Evolutionary conservation across 2,329 filamentous ascomycete species (phyloP).

Genomic region (Onygena corvina): DNA sequence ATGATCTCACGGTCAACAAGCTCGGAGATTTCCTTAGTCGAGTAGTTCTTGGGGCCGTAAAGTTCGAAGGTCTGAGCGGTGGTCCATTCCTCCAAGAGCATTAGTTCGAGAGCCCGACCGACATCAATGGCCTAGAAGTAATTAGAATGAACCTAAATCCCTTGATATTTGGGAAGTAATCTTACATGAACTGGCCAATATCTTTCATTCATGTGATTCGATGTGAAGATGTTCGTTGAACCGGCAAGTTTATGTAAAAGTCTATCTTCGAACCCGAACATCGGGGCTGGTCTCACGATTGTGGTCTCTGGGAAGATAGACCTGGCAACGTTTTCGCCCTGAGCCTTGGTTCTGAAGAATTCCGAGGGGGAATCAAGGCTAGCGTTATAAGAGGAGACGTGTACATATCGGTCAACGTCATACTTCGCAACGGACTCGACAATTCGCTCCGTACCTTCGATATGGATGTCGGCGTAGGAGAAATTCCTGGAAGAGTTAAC

Average conservation of each 20-base stretch:
- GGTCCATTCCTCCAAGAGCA: constrained; percentile 83
- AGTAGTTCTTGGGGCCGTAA: constrained; percentile 87
- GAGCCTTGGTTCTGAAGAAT: constrained; percentile 83
- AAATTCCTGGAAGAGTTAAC: constrained; percentile 58
- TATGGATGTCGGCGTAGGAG: constrained; percentile 77
- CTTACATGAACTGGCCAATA: constrained; percentile 82
- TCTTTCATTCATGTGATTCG: constrained; percentile 86
- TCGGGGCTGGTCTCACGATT: constrained; percentile 81
- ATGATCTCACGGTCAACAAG: constrained; percentile 86
- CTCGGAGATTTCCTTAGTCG: constrained; percentile 70
- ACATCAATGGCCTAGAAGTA: constrained; percentile 67
- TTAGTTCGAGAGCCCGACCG: constrained; percentile 73
- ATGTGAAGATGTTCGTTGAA: constrained; percentile 68
- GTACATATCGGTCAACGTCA: constrained; percentile 91
- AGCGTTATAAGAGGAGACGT: constrained; percentile 91
- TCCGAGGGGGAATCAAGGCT: constrained; percentile 67
- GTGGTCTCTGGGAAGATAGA: constrained; percentile 93
- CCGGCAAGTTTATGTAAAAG: constrained; percentile 76
- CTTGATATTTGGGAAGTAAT: background rate
- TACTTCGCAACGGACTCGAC: constrained; percentile 93
- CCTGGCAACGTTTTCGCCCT: constrained; percentile 70
- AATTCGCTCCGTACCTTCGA: constrained; percentile 85
- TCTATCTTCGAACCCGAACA: constrained; percentile 92
- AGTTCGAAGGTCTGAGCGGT: constrained; percentile 87
- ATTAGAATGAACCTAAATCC: background rate